Base-by-base conservation (phyloP, 1,139 yeast species). In the Candida tetrigidarum region DNA sequence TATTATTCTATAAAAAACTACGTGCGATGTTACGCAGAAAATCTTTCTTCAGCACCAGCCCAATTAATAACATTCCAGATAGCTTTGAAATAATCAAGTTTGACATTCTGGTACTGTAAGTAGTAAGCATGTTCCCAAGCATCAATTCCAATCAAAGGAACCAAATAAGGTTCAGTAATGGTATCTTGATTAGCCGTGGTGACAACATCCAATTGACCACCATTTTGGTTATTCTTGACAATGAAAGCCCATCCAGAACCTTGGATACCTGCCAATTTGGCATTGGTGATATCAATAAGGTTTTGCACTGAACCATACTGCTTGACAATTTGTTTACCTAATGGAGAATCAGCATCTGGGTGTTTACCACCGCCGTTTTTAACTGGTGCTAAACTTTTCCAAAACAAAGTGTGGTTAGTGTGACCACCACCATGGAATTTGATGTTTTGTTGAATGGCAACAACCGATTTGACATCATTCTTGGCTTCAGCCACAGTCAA, bases 81-180 rank as follows among this genome's bases (percentile, higher is more conserved):
- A 47, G 78, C 77, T 56, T 73, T 67, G 60, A 74, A 71, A 59
- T 74, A 74, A 54, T 71, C 75, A 27, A 66, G 72, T 62, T 74
- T 74, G 50, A 71, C 76, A 52, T 74, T 74, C 56, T 71, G 76
- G 58, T 74, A 74, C 52, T 74, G 78, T 55, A 74, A 68, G 61
- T 74, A 74, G 60, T 74, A 74, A 46, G 79, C 79, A 53, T 74
- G 80, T 56, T 74, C 79, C 79, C 80, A 74, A 42, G 78, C 76
- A 58, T 74, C 80, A 56, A 74, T 70, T 18, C 76, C 79, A 49
- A 74, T 62, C 55, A 74, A 69, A 15, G 78, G 75, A 43, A 67
- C 68, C 44, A 60, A 66, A 26, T 23, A 76, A 6, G 74, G 72
- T 6, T 68, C 74, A 25, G 67, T 58, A 27, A 71, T 67, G n/a